A percentile compares a stretch with the other conserved stretches of the same genome.
These are phyloP conservation scores for Galeopsis tetrahit DNA, from an alignment of 257 asterid species.

Conservation along the genomic window DNA sequence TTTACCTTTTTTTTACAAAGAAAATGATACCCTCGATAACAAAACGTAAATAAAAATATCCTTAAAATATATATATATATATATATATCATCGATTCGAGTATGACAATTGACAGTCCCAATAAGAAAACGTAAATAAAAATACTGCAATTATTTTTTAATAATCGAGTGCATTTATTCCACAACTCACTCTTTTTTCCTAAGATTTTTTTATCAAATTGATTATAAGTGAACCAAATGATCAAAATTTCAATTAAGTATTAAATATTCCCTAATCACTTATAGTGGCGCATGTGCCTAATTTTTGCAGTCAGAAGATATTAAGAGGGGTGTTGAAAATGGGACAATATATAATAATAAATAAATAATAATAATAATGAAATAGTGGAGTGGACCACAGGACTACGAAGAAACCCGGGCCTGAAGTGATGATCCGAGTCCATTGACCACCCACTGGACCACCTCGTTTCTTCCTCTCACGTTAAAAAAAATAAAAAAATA, in stretches of 20 bases:
- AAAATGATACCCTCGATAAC: not conserved
- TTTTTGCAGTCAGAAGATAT: no score
- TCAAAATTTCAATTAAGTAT: no score
- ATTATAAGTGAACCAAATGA: not conserved
- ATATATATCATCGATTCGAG: no score
- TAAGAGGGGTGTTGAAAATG: not conserved
- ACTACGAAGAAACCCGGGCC: conserved; percentile 28
- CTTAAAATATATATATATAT: no score
- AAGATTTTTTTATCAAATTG: not conserved
- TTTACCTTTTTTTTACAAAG: not conserved
- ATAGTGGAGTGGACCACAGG: conserved; percentile 30
- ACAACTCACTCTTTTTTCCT: not conserved
- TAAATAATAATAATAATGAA: not conserved
- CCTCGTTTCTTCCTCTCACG: conserved; percentile 27
- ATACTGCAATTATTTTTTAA: no score
- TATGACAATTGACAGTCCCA: no score
- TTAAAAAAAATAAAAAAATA: not conserved
- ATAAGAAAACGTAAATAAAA: no score
- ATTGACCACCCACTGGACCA: conserved; percentile 43
- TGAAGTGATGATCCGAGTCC: conserved; percentile 24
- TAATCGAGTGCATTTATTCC: no score
- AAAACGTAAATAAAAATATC: no score
- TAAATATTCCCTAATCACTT: no score
- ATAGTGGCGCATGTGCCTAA: no score
- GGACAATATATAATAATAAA: not conserved